phyloP scores from a whole-genome alignment of 257 asterid species.

The Anisodus acutangulus region DNA sequence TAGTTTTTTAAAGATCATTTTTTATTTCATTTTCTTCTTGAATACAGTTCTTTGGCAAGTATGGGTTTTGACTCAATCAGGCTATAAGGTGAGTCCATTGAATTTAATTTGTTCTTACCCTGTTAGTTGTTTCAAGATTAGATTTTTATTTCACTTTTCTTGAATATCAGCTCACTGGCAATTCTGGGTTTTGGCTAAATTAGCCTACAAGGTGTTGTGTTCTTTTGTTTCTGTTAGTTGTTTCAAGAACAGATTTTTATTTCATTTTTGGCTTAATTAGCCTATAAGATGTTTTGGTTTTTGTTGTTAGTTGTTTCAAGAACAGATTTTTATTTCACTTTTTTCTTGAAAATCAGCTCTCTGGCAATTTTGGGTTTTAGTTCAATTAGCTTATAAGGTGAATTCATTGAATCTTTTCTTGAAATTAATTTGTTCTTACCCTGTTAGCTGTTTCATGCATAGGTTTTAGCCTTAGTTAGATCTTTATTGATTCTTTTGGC shows the following conservation, averaged over 20 bases:
- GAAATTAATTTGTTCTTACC: neutral
- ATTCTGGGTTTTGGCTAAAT: too few species aligned
- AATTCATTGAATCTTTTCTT: neutral
- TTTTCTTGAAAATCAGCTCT: neutral
- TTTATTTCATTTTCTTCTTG: neutral
- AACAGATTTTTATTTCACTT: neutral
- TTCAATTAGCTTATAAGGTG: neutral
- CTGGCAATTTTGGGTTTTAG: too few species aligned
- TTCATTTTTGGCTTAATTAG: neutral
- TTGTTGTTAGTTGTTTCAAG: too few species aligned
- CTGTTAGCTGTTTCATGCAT: neutral
- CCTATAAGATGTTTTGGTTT: too few species aligned
- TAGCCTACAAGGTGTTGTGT: too few species aligned
- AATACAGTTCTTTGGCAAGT: neutral
- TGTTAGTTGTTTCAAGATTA: too few species aligned
- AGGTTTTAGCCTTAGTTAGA: neutral
- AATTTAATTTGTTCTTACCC: too few species aligned
- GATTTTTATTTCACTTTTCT: neutral
- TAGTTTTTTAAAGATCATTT: neutral
- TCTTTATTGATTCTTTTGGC: constrained; percentile 6
- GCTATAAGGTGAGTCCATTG: neutral
- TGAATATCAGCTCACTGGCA: neutral
- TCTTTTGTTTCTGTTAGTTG: neutral
- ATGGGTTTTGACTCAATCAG: neutral
- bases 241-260: neutral